Base-by-base conservation (phyloP, 2,329 filamentous ascomycete species). In the Xylariaceae sp. region DNA sequence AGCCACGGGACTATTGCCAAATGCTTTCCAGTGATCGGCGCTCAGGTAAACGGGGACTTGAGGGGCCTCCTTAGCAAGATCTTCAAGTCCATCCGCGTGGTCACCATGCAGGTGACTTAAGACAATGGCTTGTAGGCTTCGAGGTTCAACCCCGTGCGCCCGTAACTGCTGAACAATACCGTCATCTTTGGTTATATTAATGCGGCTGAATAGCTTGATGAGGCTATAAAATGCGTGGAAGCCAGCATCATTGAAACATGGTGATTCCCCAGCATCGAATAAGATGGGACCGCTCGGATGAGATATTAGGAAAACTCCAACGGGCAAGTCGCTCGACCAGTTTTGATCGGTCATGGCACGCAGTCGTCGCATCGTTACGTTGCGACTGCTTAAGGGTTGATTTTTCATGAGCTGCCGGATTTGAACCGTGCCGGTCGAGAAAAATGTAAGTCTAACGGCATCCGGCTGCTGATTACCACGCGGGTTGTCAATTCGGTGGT, bases 21-120 rank as follows among this genome's bases (percentile, higher is more conserved):
- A 71, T 1, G 64, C 63, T 7, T 65, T 50, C 71, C 71, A 73
- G 51, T 74, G 71, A 41, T 70, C 65, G 5, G 59, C 54, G 43
- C 60, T 62, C 20, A 70, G 48, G 21, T 58, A 70, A 7, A 73
- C 59, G 4, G 69, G 68, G 7, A 68, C 54, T 29, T 63, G 57
- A 1, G 67, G 66, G 18, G 64, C 65, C n/a, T 58, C 64, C 3
- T 50, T 60, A 16, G 59, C 40, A 14, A 73, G 48, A 37, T 72
- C 66, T 40, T 61, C 55, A n/a, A 70, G 50, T 0, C 66, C 65
- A 14, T 67, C 68, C 1, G 59, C 57, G 41, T 70, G 68, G 52
- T 70, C 68, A 52, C 70, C 60, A 52, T 72, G 69, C 9, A 72
- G 54, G 51, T 72, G 70, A 20, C 60, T 65, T 0, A 71, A 19